Base-by-base conservation (phyloP, 306 rosid species). In the Castanopsis chinensis region DNA sequence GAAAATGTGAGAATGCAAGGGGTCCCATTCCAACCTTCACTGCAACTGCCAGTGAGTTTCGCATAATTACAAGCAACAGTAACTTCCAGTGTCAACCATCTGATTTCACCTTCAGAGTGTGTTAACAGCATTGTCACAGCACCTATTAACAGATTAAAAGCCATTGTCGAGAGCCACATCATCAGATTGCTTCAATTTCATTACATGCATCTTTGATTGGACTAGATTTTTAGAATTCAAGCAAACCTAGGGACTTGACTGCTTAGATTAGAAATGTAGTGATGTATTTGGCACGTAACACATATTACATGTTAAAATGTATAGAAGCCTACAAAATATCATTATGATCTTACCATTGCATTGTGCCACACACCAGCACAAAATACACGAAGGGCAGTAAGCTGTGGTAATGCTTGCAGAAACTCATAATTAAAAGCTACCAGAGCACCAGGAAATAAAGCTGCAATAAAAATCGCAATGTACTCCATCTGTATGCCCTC, bases 311-410 rank as follows among this genome's bases (percentile, higher is more conserved):
- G 18, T 18, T 27, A 43, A 21, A 30, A 20, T 54, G 12, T 21
- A 55, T 8, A 13, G 56, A 78, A 69, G 72, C 15, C 49, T 56
- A 41, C 28, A 6, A 60, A 9, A 41, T 49, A 25, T 12, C 30
- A 68, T 18, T 11, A 45, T 68, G 71, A 77, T 57, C 92, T 85
- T 88, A 94, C 98, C 73, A 92, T 90, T 81, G 96, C 97, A 82
- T 94, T 94, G 88, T 94, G 98, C 98, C 97, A 94, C 80, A 94
- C 81, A 69, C 98, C 98, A 82, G 98, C 96, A 82, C 94, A 87
- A 75, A 92, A 94, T 13, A 94, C 80, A 1, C 97, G 93, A 71
- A 94, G 97, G 12, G 92, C 80, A 71, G 90, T 15, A 72, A 86
- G 86, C 78, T 77, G 84, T 8, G 94, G 85, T 11, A 86, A 77